Evolutionary conservation across 2,329 filamentous ascomycete species (phyloP), one percentile per base, ranked within the genome.

Genomic region (Alternaria sp.): DNA sequence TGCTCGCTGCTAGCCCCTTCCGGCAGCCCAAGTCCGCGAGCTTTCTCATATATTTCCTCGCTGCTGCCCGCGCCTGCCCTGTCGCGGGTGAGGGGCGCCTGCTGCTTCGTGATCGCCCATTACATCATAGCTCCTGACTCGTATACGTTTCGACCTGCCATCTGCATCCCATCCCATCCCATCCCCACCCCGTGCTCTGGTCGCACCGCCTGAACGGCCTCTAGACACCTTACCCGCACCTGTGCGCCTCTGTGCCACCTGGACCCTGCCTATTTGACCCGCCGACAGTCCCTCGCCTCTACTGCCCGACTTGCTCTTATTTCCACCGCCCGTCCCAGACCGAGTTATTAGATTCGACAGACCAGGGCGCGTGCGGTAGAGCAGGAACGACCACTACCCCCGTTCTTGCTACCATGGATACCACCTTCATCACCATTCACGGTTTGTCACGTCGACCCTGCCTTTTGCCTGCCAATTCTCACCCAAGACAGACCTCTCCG

Each of bases 381-480:
- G 65, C 59, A 59, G 56, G 40, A 55, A 61, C 46, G 12, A 51
- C 19, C 25, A 44, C 28, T 5, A 40, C 32, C 49, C 28, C 21
- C 26, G 50, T 44, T 53, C 47, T 58, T 51, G 63, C 61, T 67
- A 69, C 62, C 52, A 79, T 79, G 91, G 91, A 94, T 81, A 91
- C 91, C 70, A 96, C 93, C 30, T 96, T 96, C 82, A 96, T 96
- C 83, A 93, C 92, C 70, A 96, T 96, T 77, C 93, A 96, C 78
- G 93, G 93, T 92, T 82, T 83, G 89, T 66, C 59, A 11, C 19
- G 54, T 62, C 54, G 46, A 13, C 17, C 13, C 45, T 43, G 47
- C 23, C 36, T 53, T 65, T 73, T 55, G 59, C 15, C 15, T n/a
- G 25, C 43, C 17, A 13, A 47, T 50, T 52, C 62, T 72, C 32